A percentile compares a stretch with the other conserved stretches of the same genome.
Evolutionary conservation across 2,329 filamentous ascomycete genomes (phyloP).

Genomic region (Paecilomyces niveus): DNA sequence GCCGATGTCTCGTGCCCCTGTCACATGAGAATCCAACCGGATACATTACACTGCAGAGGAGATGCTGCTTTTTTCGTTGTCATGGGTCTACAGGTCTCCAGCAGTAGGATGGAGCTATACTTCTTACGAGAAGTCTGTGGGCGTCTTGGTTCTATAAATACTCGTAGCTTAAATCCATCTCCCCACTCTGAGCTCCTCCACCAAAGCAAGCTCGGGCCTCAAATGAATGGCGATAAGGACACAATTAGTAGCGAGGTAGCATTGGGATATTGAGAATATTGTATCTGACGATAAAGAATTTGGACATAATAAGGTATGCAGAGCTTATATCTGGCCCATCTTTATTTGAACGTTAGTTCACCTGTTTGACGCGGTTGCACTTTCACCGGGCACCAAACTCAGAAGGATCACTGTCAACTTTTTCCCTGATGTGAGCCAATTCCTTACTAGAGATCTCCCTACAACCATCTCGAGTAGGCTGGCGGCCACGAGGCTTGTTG

Average conservation of each 20-base stretch:
- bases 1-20: background rate
- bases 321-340: background rate
- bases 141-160: background rate
- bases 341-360: background rate
- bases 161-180: background rate
- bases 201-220: background rate
- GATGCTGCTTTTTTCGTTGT: background rate
- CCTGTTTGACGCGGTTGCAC: background rate
- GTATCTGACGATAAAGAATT: background rate
- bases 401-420: background rate
- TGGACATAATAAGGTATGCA: background rate
- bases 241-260: background rate
- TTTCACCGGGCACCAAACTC: background rate
- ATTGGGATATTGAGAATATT: background rate
- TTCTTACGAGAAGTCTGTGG: background rate
- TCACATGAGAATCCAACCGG: background rate
- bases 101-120: background rate
- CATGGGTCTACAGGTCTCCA: background rate
- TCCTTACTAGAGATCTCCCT: background rate
- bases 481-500: background rate
- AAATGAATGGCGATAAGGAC: background rate
- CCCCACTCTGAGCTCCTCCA: background rate
- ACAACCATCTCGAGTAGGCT: background rate
- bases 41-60: background rate
- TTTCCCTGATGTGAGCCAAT: background rate